phyloP scores from a whole-genome alignment of 1,284 basidiomycete genomes.

The Coriolopsis trogii region DNA sequence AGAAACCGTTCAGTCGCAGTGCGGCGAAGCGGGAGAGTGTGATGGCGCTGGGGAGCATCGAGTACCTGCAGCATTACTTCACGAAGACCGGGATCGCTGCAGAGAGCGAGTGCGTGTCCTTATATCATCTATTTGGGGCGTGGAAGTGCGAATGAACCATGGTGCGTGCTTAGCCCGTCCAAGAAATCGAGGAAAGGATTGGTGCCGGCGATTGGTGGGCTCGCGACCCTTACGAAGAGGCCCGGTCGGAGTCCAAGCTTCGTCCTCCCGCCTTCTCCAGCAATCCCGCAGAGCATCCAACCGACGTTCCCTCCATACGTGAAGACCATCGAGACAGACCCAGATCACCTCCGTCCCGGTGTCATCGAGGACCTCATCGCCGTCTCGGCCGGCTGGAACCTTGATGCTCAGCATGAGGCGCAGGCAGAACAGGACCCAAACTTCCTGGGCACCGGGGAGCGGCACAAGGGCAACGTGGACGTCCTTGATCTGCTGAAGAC shows the following conservation, averaged over 20 bases:
- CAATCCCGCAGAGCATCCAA: constrained; percentile 48
- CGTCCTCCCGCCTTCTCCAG: constrained; percentile 71
- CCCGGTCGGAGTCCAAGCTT: constrained; percentile 41
- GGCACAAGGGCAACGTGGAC: constrained; percentile 40
- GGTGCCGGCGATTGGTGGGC: constrained; percentile 74
- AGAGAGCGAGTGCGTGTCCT: constrained; percentile 64
- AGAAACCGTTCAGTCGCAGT: constrained; percentile 83
- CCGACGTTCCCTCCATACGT: constrained; percentile 53
- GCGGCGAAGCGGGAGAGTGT: constrained; percentile 87
- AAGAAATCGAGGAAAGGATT: constrained; percentile 61
- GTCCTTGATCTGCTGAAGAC: constrained; percentile 70
- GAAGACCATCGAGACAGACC: constrained; percentile 70
- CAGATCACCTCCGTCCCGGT: constrained; percentile 68
- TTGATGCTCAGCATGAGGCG: constrained; percentile 32
- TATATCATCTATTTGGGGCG: neutral
- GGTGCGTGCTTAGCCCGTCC: constrained; percentile 43
- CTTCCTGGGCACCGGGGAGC: constrained; percentile 29
- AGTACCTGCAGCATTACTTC: constrained; percentile 87
- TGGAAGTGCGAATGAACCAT: constrained; percentile 10
- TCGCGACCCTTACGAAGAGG: constrained; percentile 43
- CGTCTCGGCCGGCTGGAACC: constrained; percentile 58
- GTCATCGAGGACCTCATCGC: constrained; percentile 72
- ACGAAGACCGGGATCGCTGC: constrained; percentile 80
- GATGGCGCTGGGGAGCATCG: constrained; percentile 84
- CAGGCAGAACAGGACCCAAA: constrained; percentile 25